A percentile compares a stretch with the other conserved stretches of the same genome.
Evolutionary conservation across 495 filamentous ascomycete genomes (phyloP).

Genomic region (Talaromyces liani): DNA sequence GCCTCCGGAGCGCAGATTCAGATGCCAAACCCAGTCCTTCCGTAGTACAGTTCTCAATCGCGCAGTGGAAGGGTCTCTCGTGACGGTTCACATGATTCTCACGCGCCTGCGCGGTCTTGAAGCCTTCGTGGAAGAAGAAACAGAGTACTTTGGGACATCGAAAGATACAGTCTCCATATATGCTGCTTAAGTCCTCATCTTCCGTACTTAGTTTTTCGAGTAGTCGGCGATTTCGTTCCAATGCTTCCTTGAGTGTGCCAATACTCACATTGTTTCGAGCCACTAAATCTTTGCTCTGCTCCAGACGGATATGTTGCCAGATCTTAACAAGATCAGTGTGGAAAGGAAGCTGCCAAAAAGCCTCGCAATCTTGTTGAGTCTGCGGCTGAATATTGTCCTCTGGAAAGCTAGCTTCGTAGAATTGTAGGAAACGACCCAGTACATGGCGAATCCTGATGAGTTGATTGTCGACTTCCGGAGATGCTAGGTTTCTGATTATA

Average conservation of each 20-base stretch:
- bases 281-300: constrained; percentile 17
- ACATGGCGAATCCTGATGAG: not conserved
- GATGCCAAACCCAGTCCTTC: constrained; percentile 27
- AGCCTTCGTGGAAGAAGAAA: constrained; percentile 37
- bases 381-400: not conserved
- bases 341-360: constrained; percentile 10
- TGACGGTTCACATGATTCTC: constrained; percentile 29
- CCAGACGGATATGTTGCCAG: constrained; percentile 16
- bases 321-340: constrained; percentile 15
- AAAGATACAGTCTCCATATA: constrained; percentile 27
- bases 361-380: constrained; percentile 9
- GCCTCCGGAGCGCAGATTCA: constrained; percentile 31
- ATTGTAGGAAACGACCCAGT: constrained; percentile 18
- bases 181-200: constrained; percentile 10
- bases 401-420: constrained; percentile 10
- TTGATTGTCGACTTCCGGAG: not conserved
- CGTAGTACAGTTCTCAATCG: constrained; percentile 18
- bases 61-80: constrained; percentile 30
- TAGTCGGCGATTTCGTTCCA: constrained; percentile 17
- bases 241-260: constrained; percentile 12
- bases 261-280: constrained; percentile 15
- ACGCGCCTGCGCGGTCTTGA: constrained; percentile 17
- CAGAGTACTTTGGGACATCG: constrained; percentile 36
- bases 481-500: not conserved
- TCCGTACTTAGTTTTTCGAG: constrained; percentile 17